Evolutionary conservation across 2,329 filamentous ascomycete genomes (phyloP).

Genomic region (Chalara sp.): DNA sequence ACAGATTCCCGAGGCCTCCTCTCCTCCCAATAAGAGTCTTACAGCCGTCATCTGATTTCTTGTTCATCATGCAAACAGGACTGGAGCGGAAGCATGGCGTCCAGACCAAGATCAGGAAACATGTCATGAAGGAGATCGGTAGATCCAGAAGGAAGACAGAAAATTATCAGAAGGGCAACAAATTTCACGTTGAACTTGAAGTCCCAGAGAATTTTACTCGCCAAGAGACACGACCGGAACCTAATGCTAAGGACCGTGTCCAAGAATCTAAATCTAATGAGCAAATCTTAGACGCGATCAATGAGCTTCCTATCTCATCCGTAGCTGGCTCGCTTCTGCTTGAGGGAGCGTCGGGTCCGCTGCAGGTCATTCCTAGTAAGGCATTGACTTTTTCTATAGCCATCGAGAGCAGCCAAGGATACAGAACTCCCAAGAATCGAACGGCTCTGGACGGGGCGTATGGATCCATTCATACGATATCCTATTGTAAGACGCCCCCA

Average conservation of each 20-base stretch:
- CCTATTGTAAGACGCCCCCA: constrained; percentile 1
- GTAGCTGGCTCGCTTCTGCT: too few relatives aligned
- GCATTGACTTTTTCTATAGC: too few relatives aligned
- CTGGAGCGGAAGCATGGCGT: constrained; percentile 4
- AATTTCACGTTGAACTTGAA: constrained; percentile 1
- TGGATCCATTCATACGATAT: constrained; percentile 12
- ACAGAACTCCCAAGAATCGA: neutral
- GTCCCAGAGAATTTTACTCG: neutral
- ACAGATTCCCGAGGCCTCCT: too few relatives aligned
- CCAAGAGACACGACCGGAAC: too few relatives aligned
- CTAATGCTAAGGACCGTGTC: too few relatives aligned
- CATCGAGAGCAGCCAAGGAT: too few relatives aligned
- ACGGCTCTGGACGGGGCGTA: constrained; percentile 5
- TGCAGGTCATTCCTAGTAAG: too few relatives aligned
- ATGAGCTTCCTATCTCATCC: too few relatives aligned
- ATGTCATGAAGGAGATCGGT: constrained; percentile 14
- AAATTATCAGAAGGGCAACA: neutral
- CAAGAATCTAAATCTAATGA: too few relatives aligned
- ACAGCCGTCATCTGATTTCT: neutral
- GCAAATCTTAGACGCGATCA: too few relatives aligned
- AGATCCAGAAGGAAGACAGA: constrained; percentile 1
- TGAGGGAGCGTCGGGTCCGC: too few relatives aligned
- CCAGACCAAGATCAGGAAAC: constrained; percentile 10
- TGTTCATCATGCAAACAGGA: constrained; percentile 7
- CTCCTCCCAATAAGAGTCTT: too few relatives aligned